Evolutionary conservation across 2,329 filamentous ascomycete species (phyloP), one percentile per base, ranked within the genome.

Genomic region (Verticillium klebahnii): DNA sequence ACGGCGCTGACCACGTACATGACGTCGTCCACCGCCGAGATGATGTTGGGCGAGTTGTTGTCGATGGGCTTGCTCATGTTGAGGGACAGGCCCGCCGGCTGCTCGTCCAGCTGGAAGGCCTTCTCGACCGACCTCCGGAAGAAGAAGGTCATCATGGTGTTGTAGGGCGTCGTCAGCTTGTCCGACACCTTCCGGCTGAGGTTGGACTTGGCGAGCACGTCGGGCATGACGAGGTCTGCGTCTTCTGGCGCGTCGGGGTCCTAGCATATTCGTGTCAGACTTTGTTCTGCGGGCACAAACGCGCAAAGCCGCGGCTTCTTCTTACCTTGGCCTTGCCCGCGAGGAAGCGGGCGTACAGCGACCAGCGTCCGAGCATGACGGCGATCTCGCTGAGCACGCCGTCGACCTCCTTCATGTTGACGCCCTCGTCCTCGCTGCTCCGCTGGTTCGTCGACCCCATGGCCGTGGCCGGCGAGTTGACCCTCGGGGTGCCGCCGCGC

Each of bases 1-100:
- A 98, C 90, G 58, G 94, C 89, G 72, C 96, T 96, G 72, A 97
- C 91, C 69, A 99, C 97, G 76, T 98, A 99, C 94, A 99, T 98
- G 71, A 98, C 93, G 77, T 97, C 95, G 78, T 99, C 95, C 9
- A 99, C 93, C 0, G 94, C 93, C 2, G 93, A 93, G 54, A 95
- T 94, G 69, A 99, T 97, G 71, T 92, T 96, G 0, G 95, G 95
- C 2, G 92, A 85, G 68, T 93, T 92, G 62, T 88, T 85, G 59
- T 89, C 86, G 54, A 97, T 81, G 3, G 89, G 82, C 70, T 84
- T 90, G 69, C 84, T 88, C 52, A 89, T 81, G 70, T 89, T 92
- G 37, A 99, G 80, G 0, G 91, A 90, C 23, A 99, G 79, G 23
- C 92, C 92, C 1, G 83, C 78, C 0, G 95, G 95, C 23, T 89